Percentiles rank a stretch among this genome's conserved stretches.
These are phyloP conservation scores for Lipomyces kockii DNA, from an alignment of 805 yeast genomes.

Conservation along the genomic window DNA sequence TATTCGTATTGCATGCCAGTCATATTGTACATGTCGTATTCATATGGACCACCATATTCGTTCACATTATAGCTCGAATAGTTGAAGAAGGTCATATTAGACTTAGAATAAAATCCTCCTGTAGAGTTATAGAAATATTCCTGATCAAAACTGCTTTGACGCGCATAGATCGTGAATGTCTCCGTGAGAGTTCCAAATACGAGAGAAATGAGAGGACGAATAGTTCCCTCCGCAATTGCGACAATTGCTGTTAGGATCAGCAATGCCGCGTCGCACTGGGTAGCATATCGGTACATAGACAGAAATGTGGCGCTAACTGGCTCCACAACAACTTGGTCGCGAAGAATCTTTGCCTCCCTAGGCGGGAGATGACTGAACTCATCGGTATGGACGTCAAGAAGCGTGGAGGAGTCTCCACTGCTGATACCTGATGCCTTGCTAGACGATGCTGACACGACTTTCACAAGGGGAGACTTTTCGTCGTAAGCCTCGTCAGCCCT, in stretches of 20 bases:
- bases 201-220: constrained; percentile 12
- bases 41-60: constrained; percentile 18
- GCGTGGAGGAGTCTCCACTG: not conserved
- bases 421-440: not conserved
- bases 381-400: constrained; percentile 9
- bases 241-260: constrained; percentile 10
- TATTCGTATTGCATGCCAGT: constrained; percentile 12
- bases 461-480: not conserved
- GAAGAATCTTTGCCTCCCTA: constrained; percentile 20
- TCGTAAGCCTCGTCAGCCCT: not conserved
- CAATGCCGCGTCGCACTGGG: constrained; percentile 13
- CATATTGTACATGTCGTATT: constrained; percentile 14
- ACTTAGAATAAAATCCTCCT: constrained; percentile 15
- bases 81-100: constrained; percentile 12
- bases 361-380: constrained; percentile 28
- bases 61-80: constrained; percentile 7
- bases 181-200: constrained; percentile 21
- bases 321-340: constrained; percentile 24
- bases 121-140: constrained; percentile 21
- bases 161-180: constrained; percentile 21
- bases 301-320: constrained; percentile 17
- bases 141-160: constrained; percentile 36
- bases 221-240: constrained; percentile 15
- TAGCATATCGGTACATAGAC: constrained; percentile 29
- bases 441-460: not conserved